Base-by-base conservation (phyloP, 306 rosid species). In the Nissolia schottii region DNA sequence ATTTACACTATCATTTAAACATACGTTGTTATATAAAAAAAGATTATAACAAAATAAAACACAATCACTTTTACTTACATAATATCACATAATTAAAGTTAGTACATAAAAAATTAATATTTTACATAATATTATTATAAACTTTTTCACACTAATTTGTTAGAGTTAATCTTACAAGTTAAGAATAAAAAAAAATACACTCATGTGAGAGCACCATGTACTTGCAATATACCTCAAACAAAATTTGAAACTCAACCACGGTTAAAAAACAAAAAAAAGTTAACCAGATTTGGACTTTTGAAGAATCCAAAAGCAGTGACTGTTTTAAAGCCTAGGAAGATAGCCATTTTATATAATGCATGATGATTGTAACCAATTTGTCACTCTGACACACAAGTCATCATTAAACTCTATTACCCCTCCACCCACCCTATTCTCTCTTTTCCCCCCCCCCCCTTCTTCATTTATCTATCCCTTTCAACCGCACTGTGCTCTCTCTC, bases 391-490 rank as follows among this genome's bases (percentile, higher is more conserved):
- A 83, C n/a, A n/a, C 73, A 55, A 49, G 84, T 84, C 88, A 88
- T 90, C 87, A 85, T 90, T 93, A 85, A n/a, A 41, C 85, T 83
- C 92, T 81, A 73, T 35, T 66, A 54, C 77, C n/a, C n/a, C n/a
- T n/a, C n/a, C n/a, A n/a, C n/a, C n/a, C n/a, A n/a, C n/a, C 80
- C 51, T 67, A 59, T 64, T 34, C 28, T 57, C 71, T 27, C 48
- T 24, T 41, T 50, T 29, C 60, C 28, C 80, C 32, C 80, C 41
- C n/a, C n/a, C n/a, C n/a, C n/a, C n/a, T n/a, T n/a, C n/a, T n/a
- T n/a, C n/a, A n/a, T n/a, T 15, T 51, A 35, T 48, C 74, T 58
- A 11, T 71, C 80, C 53, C 68, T 78, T 32, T 71, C 73, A 23
- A 1, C n/a, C n/a, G n/a, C 3, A 35, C 69, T 60, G 8, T 77